Percentiles rank a stretch among this genome's conserved stretches.
phyloP scores from a whole-genome alignment of 345 rosid genomes.

The Lepidium aucheri region DNA sequence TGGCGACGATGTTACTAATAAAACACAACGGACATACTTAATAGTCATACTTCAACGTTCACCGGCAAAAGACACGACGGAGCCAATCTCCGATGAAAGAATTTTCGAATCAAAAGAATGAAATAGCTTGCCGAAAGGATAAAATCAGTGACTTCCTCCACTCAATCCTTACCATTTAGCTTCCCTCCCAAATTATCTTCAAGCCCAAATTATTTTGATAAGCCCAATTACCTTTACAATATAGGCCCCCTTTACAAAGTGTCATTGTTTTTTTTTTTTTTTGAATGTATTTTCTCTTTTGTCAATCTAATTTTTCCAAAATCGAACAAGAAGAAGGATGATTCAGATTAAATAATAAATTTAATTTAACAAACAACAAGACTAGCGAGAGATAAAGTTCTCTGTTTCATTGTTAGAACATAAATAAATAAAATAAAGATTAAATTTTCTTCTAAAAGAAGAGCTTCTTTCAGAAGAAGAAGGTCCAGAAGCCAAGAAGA shows the following conservation, averaged over 20 bases:
- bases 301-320: too few relatives aligned
- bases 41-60: not conserved
- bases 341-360: not conserved
- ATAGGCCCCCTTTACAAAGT: not conserved
- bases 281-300: not conserved
- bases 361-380: not conserved
- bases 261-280: not conserved
- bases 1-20: not conserved
- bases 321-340: too few relatives aligned
- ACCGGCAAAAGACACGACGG: not conserved
- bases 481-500: slow-evolving; percentile 22
- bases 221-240: not conserved
- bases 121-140: slow-evolving; percentile 8
- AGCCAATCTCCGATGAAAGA: not conserved
- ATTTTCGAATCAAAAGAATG: not conserved
- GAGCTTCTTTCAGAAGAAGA: not conserved
- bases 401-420: not conserved
- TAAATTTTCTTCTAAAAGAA: not conserved
- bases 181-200: slow-evolving; percentile 5
- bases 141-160: slow-evolving; percentile 12
- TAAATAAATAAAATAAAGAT: slow-evolving; percentile 11
- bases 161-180: not conserved
- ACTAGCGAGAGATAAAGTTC: not conserved
- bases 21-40: not conserved
- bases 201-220: not conserved